Percentiles rank a stretch among this genome's conserved stretches.
Conservation (phyloP, 192 early-diverging fungal genomes). For the Rhizophagus clarus region DNA sequence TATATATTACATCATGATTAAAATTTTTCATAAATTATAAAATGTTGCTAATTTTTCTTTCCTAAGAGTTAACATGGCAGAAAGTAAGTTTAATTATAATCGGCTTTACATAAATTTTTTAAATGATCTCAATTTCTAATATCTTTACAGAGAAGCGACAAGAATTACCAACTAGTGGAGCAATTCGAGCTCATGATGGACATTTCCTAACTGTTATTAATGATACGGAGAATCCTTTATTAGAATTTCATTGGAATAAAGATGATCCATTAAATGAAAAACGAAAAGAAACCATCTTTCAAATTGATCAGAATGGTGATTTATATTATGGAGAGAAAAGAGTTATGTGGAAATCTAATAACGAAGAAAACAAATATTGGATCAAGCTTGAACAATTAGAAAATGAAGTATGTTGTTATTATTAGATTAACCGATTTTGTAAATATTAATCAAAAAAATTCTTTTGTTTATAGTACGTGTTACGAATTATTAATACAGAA, state of each 20-base stretch:
- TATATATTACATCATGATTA: too few species aligned
- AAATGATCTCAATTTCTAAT: too few species aligned
- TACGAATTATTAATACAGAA: background rate
- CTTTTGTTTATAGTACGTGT: background rate
- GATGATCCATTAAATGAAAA: background rate
- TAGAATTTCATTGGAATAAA: background rate
- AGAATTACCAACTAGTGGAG: background rate
- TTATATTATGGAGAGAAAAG: background rate
- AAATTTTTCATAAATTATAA: too few species aligned
- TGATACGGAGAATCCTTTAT: background rate
- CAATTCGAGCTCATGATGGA: background rate
- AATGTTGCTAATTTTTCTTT: too few species aligned
- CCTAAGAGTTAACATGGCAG: too few species aligned
- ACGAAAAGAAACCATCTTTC: background rate
- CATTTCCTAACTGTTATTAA: background rate
- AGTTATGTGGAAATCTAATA: background rate
- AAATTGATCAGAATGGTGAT: background rate
- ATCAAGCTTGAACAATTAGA: background rate
- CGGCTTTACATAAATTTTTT: too few species aligned
- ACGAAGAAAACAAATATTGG: background rate
- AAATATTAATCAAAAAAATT: background rate
- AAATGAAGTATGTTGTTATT: background rate
- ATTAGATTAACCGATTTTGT: background rate
- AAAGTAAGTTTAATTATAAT: too few species aligned
- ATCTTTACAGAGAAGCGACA: background rate